Evolutionary conservation across 2,329 filamentous ascomycete species (phyloP).

Genomic region (Catunica adiposa): DNA sequence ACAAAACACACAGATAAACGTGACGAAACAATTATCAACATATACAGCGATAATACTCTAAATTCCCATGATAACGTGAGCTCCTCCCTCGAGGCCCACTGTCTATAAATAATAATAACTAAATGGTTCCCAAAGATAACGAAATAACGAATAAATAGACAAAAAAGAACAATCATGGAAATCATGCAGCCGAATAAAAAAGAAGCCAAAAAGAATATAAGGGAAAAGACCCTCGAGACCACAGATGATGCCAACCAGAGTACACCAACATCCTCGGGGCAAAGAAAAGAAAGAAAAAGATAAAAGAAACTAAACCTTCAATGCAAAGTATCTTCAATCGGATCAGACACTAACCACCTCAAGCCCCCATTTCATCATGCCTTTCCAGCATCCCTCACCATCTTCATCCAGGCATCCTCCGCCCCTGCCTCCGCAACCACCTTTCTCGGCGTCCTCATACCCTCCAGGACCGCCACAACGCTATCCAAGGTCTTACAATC

Average conservation of each 20-base stretch:
- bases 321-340: background rate
- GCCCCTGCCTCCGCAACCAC: constrained; percentile 28
- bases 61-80: too few species aligned
- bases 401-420: constrained; percentile 32
- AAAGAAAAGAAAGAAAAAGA: background rate
- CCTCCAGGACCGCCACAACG: constrained; percentile 25
- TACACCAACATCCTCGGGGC: background rate
- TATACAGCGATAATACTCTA: too few species aligned
- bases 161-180: constrained; percentile 3
- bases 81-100: background rate
- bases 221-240: background rate
- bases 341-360: background rate
- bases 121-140: too few species aligned
- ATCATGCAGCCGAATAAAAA: constrained; percentile 8
- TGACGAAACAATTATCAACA: too few species aligned
- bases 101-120: constrained; percentile 1
- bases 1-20: background rate
- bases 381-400: constrained; percentile 25
- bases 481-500: constrained; percentile 29
- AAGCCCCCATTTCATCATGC: constrained; percentile 15
- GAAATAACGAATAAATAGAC: background rate
- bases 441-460: constrained; percentile 21
- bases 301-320: background rate
- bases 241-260: background rate
- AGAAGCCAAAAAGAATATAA: background rate